Conservation (phyloP, 129 eudicot genomes). For the Artemisia annua region DNA sequence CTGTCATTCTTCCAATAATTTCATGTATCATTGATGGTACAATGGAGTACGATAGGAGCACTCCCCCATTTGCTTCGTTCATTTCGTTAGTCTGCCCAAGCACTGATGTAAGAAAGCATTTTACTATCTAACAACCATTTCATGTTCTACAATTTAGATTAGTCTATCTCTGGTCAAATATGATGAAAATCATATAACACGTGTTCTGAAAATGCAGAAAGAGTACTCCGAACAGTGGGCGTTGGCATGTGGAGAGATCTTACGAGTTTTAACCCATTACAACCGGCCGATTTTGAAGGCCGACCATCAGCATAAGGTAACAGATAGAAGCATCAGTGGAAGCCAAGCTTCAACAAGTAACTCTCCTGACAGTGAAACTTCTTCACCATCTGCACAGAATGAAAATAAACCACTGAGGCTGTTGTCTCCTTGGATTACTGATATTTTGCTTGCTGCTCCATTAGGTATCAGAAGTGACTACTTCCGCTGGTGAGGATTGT, state of each 20-base stretch:
- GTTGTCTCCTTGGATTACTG: slow-evolving; percentile 95
- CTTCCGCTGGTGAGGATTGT: slow-evolving; percentile 78
- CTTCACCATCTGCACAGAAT: slow-evolving; percentile 43
- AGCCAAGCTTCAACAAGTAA: slow-evolving; percentile 72
- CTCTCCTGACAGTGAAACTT: slow-evolving; percentile 43
- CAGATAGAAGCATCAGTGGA: slow-evolving; percentile 67
- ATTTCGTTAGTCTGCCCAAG: slow-evolving; percentile 80
- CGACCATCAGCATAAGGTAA: slow-evolving; percentile 50
- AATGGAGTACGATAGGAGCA: slow-evolving; percentile 68
- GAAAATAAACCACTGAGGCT: slow-evolving; percentile 87
- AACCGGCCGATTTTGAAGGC: slow-evolving; percentile 86
- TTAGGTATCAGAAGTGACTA: slow-evolving; percentile 95
- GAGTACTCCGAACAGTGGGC: slow-evolving; percentile 99
- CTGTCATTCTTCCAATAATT: slow-evolving; percentile 86
- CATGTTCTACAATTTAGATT: slow-evolving; percentile 4
- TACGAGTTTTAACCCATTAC: slow-evolving; percentile 89
- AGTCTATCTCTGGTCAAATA: slow-evolving; percentile 17
- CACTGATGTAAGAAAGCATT: slow-evolving; percentile 54
- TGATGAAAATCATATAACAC: slow-evolving; percentile 8
- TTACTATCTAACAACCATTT: neutral
- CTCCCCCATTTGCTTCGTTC: slow-evolving; percentile 89
- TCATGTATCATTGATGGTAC: slow-evolving; percentile 87
- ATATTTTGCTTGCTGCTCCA: slow-evolving; percentile 94
- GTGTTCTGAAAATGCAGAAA: slow-evolving; percentile 45
- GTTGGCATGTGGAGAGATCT: slow-evolving; percentile 92